These are phyloP conservation scores for Leccinellum luteum DNA, from an alignment of 768 basidiomycete species.

Conservation along the genomic window DNA sequence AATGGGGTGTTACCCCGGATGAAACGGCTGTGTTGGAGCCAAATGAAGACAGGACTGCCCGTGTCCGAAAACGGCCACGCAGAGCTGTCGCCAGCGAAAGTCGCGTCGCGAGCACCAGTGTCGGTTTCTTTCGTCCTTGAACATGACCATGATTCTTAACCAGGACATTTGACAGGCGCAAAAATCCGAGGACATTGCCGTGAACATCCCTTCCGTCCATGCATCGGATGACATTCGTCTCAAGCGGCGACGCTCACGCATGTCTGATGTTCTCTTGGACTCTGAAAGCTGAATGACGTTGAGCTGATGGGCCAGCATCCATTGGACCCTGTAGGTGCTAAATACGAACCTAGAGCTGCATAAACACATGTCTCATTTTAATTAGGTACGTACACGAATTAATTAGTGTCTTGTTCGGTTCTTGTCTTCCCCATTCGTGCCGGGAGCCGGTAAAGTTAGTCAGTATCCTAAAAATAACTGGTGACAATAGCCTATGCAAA, in stretches of 20 bases:
- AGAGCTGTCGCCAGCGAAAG: slow-evolving; percentile 19
- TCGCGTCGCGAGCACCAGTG: slow-evolving; percentile 18
- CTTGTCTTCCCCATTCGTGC: slow-evolving; percentile 4
- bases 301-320: slow-evolving; percentile 4
- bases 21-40: slow-evolving; percentile 8
- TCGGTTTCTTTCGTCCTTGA: slow-evolving; percentile 13
- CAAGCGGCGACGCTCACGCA: slow-evolving; percentile 47
- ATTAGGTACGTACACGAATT: slow-evolving; percentile 25
- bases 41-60: slow-evolving; percentile 23
- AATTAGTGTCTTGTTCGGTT: slow-evolving; percentile 17
- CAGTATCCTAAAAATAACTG: slow-evolving; percentile 8
- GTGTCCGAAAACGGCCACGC: slow-evolving; percentile 29
- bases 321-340: slow-evolving; percentile 10
- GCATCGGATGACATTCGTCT: slow-evolving; percentile 33
- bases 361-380: slow-evolving; percentile 24
- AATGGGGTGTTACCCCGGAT: slow-evolving; percentile 23
- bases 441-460: slow-evolving; percentile 10
- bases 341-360: slow-evolving; percentile 6
- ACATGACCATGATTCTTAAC: background rate
- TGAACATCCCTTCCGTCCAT: slow-evolving; percentile 32
- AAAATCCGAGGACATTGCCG: slow-evolving; percentile 27
- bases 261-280: slow-evolving; percentile 30
- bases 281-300: slow-evolving; percentile 25
- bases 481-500: slow-evolving; percentile 17
- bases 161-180: slow-evolving; percentile 19